Percentiles rank a stretch among this genome's conserved stretches.
Evolutionary conservation across 345 rosid genomes (phyloP).

Genomic region (Populus tremula): DNA sequence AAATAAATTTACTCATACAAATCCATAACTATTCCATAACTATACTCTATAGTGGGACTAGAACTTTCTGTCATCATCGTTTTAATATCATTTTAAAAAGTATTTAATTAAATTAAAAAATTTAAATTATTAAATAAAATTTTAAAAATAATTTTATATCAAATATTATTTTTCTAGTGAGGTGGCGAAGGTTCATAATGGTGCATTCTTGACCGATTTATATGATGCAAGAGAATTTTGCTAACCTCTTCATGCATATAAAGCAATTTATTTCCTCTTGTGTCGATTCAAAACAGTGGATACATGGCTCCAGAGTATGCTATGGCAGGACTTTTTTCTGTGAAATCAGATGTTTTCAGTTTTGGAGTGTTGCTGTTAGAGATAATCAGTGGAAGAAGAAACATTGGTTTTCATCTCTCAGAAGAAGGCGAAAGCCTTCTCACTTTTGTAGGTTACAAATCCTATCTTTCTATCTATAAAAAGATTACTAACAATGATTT

Average conservation of each 20-base stretch:
- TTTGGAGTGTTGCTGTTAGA: slow-evolving; percentile 47
- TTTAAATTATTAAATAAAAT: too few relatives aligned
- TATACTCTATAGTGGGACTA: too few relatives aligned
- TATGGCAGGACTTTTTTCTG: slow-evolving; percentile 13
- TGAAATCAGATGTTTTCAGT: slow-evolving; percentile 42
- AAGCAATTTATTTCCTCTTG: background rate
- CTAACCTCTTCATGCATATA: background rate
- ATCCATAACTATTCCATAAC: too few relatives aligned
- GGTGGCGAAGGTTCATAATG: too few relatives aligned
- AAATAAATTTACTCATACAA: too few relatives aligned
- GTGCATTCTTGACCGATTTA: too few relatives aligned
- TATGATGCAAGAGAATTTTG: too few relatives aligned
- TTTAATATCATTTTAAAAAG: too few relatives aligned
- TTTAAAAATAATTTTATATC: too few relatives aligned
- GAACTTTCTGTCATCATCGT: too few relatives aligned
- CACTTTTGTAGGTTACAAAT: slow-evolving; percentile 1
- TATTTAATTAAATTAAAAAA: too few relatives aligned
- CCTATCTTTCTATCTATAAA: background rate
- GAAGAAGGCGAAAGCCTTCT: slow-evolving; percentile 18
- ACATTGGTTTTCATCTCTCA: slow-evolving; percentile 25
- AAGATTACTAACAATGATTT: background rate
- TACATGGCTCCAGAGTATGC: slow-evolving; percentile 18
- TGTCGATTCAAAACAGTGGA: background rate
- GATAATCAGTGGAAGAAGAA: slow-evolving; percentile 38
- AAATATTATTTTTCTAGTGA: too few relatives aligned